Conservation (phyloP, 306 rosid genomes). For the Pyrus pyrifolia region DNA sequence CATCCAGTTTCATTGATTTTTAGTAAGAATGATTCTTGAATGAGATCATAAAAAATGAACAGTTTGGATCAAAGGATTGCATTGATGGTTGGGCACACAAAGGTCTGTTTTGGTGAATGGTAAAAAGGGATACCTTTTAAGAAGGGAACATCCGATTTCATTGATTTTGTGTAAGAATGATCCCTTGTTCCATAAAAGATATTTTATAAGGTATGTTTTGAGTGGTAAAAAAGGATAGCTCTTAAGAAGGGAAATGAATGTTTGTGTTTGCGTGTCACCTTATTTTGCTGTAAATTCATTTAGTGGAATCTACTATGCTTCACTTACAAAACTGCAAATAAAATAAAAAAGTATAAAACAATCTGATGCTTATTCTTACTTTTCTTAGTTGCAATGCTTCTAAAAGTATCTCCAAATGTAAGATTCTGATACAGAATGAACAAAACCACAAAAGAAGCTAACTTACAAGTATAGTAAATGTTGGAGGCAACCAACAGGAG, state of each 20-base stretch:
- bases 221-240: neutral
- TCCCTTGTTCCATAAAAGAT: neutral
- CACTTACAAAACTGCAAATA: neutral
- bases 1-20: too few species aligned
- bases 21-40: too few species aligned
- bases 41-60: too few species aligned
- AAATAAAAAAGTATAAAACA: neutral
- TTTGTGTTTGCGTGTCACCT: neutral
- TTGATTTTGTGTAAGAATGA: neutral
- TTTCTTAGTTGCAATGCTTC: neutral
- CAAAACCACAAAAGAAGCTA: neutral
- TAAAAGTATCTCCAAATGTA: neutral
- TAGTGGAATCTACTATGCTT: neutral
- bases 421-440: neutral
- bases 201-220: too few species aligned
- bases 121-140: too few species aligned
- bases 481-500: conserved; percentile 10
- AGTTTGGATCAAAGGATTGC: too few species aligned
- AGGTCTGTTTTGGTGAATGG: too few species aligned
- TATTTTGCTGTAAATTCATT: neutral
- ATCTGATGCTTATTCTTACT: neutral
- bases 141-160: neutral
- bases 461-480: neutral
- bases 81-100: too few species aligned
- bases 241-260: neutral